Base-by-base conservation (phyloP, 2,329 filamentous ascomycete genomes). In the Amylocarpus encephaloides region DNA sequence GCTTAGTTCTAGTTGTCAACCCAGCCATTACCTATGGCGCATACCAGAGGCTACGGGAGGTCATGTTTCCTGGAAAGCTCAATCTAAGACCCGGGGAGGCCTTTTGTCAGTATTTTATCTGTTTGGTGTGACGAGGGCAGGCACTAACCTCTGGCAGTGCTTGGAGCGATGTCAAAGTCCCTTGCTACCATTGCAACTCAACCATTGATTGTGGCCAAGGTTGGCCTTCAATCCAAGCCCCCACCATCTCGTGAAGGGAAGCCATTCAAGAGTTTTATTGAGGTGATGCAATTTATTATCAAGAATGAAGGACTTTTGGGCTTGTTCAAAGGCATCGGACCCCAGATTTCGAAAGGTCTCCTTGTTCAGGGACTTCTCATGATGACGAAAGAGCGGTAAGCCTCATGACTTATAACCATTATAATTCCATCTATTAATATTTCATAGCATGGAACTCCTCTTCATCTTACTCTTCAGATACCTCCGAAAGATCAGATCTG, bases 11-110 rank as follows among this genome's bases (percentile, higher is more conserved):
- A 52, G 92, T 97, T 10, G 81, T 97, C 54, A 98, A 98, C 67
- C 93, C 93, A 10, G 88, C 91, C 42, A 98, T 98, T 67, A 98
- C 93, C 42, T 98, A 98, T 63, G 93, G 93, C 47, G 90, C 91
- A 48, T 98, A 97, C 65, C 91, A 98, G 73, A 82, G 91, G 59
- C 72, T 97, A 59, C 86, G 87, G 70, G 83, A 85, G 33, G 62
- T 80, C 9, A 62, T 96, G 22, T 97, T 89, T 67, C 86, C 88
- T 0, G 85, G 83, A 26, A 90, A 87, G 72, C 72, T 76, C 30
- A 86, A 75, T 55, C 71, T 98, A 54, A 85, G 80, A 65, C 84
- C 91, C 1, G 85, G 83, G 75, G 91, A 98, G 72, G 88, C 93
- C 46, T 98, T 98, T 67, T 67, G 91, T 97, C 74, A 75, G 89